Conservation (phyloP, 2,329 filamentous ascomycete species). For the Huntiella omanensis region DNA sequence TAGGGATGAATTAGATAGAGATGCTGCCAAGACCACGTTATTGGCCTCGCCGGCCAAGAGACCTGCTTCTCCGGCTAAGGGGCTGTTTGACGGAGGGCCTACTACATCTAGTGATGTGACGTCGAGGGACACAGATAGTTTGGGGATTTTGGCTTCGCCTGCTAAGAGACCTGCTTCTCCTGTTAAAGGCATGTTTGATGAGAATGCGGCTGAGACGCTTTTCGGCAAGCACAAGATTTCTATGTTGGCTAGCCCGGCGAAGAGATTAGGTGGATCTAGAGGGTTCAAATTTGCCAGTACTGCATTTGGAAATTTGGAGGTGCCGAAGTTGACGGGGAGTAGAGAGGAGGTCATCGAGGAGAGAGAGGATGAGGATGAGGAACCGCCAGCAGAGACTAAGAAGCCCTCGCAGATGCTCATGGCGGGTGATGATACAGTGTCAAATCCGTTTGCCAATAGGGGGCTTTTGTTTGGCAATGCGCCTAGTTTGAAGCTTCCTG, state of each 20-base stretch:
- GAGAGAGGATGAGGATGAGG: neutral
- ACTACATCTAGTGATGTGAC: conserved; percentile 18
- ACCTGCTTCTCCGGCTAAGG: conserved; percentile 26
- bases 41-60: conserved; percentile 34
- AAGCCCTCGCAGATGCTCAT: conserved; percentile 20
- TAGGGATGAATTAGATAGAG: neutral
- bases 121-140: too few species aligned
- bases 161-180: conserved; percentile 32
- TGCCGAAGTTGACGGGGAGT: conserved; percentile 1
- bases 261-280: conserved; percentile 17
- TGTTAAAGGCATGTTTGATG: conserved; percentile 18
- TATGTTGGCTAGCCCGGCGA: conserved; percentile 33
- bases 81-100: conserved; percentile 15
- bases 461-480: conserved; percentile 6
- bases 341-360: neutral
- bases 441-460: conserved; percentile 5
- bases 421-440: conserved; percentile 17
- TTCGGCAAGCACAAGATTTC: conserved; percentile 23
- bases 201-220: too few species aligned
- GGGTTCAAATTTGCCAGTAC: conserved; percentile 7
- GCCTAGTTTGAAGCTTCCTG: conserved; percentile 10
- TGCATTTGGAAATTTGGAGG: conserved; percentile 6
- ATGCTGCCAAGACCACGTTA: conserved; percentile 22
- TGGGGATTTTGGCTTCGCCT: conserved; percentile 26
- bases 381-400: neutral